Evolutionary conservation across 2,329 filamentous ascomycete genomes (phyloP).

Genomic region (Myriosclerotinia duriaeana): DNA sequence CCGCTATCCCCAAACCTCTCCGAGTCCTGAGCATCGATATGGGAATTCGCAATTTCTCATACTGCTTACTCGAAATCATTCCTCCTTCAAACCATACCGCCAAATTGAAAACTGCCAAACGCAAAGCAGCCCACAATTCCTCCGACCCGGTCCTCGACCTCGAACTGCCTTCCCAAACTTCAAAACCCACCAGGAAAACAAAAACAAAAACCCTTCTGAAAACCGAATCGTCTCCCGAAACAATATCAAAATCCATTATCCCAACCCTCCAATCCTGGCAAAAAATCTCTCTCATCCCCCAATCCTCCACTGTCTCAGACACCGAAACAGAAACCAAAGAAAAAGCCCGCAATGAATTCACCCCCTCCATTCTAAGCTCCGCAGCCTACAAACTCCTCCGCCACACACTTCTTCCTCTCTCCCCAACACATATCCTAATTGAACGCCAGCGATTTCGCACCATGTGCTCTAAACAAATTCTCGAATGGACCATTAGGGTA

Average conservation of each 20-base stretch:
- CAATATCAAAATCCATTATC: background rate
- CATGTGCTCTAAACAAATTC: constrained; percentile 61
- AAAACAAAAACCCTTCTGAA: background rate
- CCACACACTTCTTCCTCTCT: constrained; percentile 48
- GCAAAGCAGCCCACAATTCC: background rate
- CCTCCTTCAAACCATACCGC: constrained; percentile 22
- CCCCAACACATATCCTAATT: constrained; percentile 70
- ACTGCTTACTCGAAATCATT: constrained; percentile 55
- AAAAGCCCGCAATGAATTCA: constrained; percentile 47
- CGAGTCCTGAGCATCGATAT: constrained; percentile 77
- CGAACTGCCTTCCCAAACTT: background rate
- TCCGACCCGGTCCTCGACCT: background rate
- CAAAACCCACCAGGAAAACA: background rate
- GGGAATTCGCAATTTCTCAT: constrained; percentile 79
- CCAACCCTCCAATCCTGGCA: constrained; percentile 23
- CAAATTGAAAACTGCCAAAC: background rate
- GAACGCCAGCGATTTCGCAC: constrained; percentile 62
- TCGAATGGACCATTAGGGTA: constrained; percentile 81
- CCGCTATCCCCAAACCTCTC: constrained; percentile 25
- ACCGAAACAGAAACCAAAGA: constrained; percentile 16
- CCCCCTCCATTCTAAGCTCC: constrained; percentile 52
- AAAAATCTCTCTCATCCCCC: constrained; percentile 27
- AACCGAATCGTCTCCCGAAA: background rate
- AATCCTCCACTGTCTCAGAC: constrained; percentile 13
- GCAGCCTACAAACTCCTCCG: constrained; percentile 56